Evolutionary conservation across 305 asterid species (phyloP).

Genomic region (Lippia alba): DNA sequence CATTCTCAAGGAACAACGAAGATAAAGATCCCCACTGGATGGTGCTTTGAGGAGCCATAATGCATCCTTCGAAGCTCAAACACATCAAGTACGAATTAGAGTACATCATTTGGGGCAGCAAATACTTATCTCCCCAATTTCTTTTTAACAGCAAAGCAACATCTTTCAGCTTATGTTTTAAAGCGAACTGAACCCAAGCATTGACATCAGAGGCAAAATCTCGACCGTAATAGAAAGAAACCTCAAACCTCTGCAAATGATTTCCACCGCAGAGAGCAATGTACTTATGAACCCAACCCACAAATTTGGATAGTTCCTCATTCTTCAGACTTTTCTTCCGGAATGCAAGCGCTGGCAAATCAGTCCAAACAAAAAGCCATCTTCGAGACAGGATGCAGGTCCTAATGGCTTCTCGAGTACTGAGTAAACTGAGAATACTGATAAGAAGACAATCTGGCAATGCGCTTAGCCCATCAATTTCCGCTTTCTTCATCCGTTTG

Average conservation of each 20-base stretch:
- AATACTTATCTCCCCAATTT: neutral
- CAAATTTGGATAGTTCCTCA: neutral
- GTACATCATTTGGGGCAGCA: conserved; percentile 26
- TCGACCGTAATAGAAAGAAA: neutral
- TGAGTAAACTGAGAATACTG: conserved; percentile 10
- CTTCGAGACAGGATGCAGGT: conserved; percentile 26
- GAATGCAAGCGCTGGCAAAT: conserved; percentile 9
- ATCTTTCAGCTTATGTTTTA: conserved; percentile 16
- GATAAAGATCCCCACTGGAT: conserved; percentile 26
- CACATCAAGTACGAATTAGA: conserved; percentile 14
- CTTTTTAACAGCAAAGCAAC: neutral
- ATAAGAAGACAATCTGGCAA: conserved; percentile 22
- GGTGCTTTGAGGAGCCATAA: neutral
- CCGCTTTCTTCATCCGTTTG: neutral
- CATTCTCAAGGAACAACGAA: too few species aligned
- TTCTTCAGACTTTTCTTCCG: too few species aligned
- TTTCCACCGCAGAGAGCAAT: conserved; percentile 7
- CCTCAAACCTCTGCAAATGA: conserved; percentile 11
- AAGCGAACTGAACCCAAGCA: conserved; percentile 24
- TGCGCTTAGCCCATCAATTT: neutral
- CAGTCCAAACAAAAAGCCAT: conserved; percentile 30
- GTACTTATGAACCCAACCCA: conserved; percentile 12
- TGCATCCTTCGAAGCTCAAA: neutral
- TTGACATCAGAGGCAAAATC: conserved; percentile 9
- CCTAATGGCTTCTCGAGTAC: neutral